Evolutionary conservation across 2,329 filamentous ascomycete genomes (phyloP).

Genomic region (Metarhizium rileyi): DNA sequence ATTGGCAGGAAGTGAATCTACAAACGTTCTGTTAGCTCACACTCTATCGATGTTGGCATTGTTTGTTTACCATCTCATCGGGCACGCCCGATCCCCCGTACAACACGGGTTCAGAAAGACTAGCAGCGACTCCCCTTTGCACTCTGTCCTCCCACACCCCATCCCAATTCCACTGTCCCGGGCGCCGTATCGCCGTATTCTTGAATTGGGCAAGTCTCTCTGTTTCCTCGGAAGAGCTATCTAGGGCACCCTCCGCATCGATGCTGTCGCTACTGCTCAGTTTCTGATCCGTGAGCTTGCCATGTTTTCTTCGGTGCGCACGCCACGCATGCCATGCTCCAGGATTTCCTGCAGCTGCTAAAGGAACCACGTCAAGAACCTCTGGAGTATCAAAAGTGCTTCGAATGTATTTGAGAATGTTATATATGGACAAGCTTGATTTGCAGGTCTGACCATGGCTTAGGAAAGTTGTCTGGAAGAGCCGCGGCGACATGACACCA

Average conservation of each 20-base stretch:
- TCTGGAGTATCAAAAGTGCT: conserved; percentile 70
- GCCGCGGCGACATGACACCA: conserved; percentile 20
- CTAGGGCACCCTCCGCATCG: not conserved
- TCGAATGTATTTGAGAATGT: conserved; percentile 71
- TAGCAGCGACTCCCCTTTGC: conserved; percentile 65
- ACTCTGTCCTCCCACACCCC: conserved; percentile 93
- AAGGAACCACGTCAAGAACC: conserved; percentile 67
- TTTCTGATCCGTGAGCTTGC: conserved; percentile 14
- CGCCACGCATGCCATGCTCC: conserved; percentile 94
- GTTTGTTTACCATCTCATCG: conserved; percentile 61
- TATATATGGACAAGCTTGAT: conserved; percentile 45
- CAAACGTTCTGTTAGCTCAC: conserved; percentile 9
- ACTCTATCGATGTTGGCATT: not conserved
- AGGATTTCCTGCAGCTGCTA: conserved; percentile 78
- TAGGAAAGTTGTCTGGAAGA: conserved; percentile 18
- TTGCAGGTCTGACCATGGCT: conserved; percentile 32
- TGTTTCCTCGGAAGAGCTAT: not conserved
- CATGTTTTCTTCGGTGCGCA: conserved; percentile 45
- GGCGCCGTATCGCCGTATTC: conserved; percentile 22
- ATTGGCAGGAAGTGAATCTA: conserved; percentile 59
- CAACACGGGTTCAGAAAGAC: conserved; percentile 68
- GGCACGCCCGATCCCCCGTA: conserved; percentile 54
- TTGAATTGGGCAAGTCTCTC: not conserved
- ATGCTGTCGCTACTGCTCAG: not conserved
- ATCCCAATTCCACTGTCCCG: conserved; percentile 94